Evolutionary conservation across 2,329 filamentous ascomycete genomes (phyloP).

Genomic region (Dothideomycetidae sp.): DNA sequence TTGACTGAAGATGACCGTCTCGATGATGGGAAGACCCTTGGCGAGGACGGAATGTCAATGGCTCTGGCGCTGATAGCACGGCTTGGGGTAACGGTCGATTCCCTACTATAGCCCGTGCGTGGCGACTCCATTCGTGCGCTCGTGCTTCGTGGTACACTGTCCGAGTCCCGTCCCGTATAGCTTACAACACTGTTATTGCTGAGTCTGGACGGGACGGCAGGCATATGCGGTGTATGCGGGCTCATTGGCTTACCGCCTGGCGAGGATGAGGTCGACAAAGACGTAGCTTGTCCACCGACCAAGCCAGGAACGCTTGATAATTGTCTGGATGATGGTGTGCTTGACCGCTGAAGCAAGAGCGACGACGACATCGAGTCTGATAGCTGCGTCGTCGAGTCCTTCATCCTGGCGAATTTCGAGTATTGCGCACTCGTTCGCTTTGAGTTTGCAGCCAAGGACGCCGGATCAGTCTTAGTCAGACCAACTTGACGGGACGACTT

Average conservation of each 20-base stretch:
- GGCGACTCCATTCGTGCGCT: conserved; percentile 4
- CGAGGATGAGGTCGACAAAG: conserved; percentile 72
- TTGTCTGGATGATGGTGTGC: conserved; percentile 62
- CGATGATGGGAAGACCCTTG: conserved; percentile 36
- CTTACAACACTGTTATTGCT: conserved; percentile 66
- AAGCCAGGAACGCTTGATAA: conserved; percentile 50
- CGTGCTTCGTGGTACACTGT: conserved; percentile 10
- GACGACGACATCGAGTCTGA: conserved; percentile 92
- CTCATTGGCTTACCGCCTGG: conserved; percentile 77
- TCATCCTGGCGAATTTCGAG: conserved; percentile 75
- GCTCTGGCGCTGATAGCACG: conserved; percentile 36
- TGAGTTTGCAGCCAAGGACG: conserved; percentile 40
- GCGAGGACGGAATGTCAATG: conserved; percentile 61
- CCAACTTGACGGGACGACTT: conserved; percentile 73
- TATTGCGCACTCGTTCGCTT: conserved; percentile 67
- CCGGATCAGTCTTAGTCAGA: conserved; percentile 52
- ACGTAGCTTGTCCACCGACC: conserved; percentile 41
- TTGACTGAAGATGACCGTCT: conserved; percentile 57
- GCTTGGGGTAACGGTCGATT: conserved; percentile 5
- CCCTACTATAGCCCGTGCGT: background rate
- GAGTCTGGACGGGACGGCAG: conserved; percentile 82
- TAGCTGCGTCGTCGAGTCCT: conserved; percentile 73
- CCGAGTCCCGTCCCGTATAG: conserved; percentile 8
- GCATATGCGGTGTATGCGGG: conserved; percentile 81
- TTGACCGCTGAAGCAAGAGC: conserved; percentile 67